phyloP scores from a whole-genome alignment of 768 basidiomycete species.

The Rossbeevera mucosa region DNA sequence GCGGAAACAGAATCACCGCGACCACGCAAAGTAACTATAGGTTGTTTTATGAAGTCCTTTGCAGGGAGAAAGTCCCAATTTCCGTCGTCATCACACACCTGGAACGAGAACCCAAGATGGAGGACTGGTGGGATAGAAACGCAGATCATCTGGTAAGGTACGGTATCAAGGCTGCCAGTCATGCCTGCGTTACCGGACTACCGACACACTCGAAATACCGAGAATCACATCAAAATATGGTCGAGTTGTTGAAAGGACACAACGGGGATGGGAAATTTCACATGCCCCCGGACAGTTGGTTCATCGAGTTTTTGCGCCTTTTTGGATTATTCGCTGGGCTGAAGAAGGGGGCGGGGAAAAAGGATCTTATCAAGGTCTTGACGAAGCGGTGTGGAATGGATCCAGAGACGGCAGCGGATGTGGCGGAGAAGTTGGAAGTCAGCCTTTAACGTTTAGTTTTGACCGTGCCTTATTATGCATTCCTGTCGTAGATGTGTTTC shows the following conservation, averaged over 20 bases:
- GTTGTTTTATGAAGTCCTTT: conserved; percentile 41
- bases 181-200: conserved; percentile 36
- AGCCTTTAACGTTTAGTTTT: neutral
- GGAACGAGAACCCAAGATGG: conserved; percentile 33
- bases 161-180: conserved; percentile 25
- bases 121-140: conserved; percentile 34
- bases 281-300: conserved; percentile 27
- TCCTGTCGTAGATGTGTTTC: neutral
- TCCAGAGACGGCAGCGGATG: conserved; percentile 15
- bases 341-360: conserved; percentile 21
- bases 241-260: conserved; percentile 12
- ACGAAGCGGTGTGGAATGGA: conserved; percentile 29
- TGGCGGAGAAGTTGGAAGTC: conserved; percentile 17
- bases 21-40: conserved; percentile 37
- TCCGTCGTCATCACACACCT: conserved; percentile 37
- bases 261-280: conserved; percentile 14
- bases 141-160: conserved; percentile 18
- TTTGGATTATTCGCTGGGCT: conserved; percentile 22
- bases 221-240: conserved; percentile 19
- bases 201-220: conserved; percentile 27
- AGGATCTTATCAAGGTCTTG: conserved; percentile 22
- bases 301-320: conserved; percentile 21
- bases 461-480: neutral
- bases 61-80: conserved; percentile 31
- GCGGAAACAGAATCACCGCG: conserved; percentile 38